Conservation (phyloP, 2,329 filamentous ascomycete species). For the Periglandula ipomoeae region DNA sequence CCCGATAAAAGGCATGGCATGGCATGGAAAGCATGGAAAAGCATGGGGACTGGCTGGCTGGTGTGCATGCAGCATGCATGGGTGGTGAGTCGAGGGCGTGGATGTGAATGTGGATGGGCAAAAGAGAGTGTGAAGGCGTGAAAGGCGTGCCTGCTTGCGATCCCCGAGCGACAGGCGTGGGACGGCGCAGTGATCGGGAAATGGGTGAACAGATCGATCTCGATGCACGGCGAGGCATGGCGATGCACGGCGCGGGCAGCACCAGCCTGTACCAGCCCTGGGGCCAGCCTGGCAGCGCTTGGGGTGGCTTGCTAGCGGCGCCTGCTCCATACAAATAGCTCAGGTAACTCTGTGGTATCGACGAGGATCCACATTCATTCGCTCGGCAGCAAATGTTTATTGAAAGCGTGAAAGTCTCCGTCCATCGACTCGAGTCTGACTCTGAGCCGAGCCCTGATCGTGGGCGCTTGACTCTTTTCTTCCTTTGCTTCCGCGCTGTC, state of each 20-base stretch:
- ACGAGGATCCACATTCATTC: neutral
- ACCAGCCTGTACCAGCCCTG: neutral
- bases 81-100: too few species aligned
- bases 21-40: too few species aligned
- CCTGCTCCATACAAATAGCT: neutral
- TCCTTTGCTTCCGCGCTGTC: neutral
- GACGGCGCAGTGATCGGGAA: constrained; percentile 5
- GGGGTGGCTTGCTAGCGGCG: constrained; percentile 4
- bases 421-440: too few species aligned
- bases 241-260: neutral
- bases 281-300: too few species aligned
- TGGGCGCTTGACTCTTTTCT: too few species aligned
- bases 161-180: neutral
- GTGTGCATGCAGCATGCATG: too few species aligned
- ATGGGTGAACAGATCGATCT: constrained; percentile 8
- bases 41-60: too few species aligned
- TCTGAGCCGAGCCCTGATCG: too few species aligned
- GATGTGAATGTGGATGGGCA: neutral
- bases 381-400: too few species aligned
- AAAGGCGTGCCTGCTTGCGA: constrained; percentile 1
- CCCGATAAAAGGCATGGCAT: too few species aligned
- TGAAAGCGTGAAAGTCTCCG: too few species aligned
- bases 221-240: neutral
- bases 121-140: too few species aligned
- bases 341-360: constrained; percentile 1